phyloP scores from a whole-genome alignment of 257 asterid genomes.

The Fraxinus pennsylvanica region DNA sequence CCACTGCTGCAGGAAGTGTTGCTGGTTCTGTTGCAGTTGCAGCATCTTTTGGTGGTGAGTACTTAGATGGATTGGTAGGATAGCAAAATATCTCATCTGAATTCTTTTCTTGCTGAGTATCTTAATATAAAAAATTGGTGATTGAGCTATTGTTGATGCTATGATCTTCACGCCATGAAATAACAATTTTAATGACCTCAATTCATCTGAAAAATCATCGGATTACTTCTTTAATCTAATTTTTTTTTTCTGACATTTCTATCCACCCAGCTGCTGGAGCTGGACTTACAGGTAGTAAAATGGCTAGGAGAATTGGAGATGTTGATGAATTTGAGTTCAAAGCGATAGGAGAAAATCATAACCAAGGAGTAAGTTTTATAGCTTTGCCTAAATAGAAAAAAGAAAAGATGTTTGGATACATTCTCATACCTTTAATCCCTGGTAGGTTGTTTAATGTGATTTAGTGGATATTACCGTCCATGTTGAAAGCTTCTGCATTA shows the following conservation, averaged over 20 bases:
- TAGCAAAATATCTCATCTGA: not conserved
- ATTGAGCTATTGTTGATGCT: constrained; percentile 5
- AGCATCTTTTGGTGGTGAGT: constrained; percentile 93
- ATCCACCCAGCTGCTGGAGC: constrained; percentile 90
- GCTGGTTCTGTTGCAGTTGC: constrained; percentile 99
- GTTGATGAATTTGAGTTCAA: constrained; percentile 96
- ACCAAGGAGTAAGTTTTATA: constrained; percentile 77
- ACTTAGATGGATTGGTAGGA: constrained; percentile 12
- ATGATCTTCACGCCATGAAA: constrained; percentile 16
- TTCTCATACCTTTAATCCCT: constrained; percentile 4
- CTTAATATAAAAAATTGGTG: not conserved
- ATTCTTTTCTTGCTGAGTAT: not conserved
- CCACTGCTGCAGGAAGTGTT: constrained; percentile 94
- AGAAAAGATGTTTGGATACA: constrained; percentile 1
- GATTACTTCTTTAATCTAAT: not conserved
- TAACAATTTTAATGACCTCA: not conserved
- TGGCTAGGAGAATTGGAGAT: constrained; percentile 93
- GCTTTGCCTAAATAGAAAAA: constrained; percentile 7
- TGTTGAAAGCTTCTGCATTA: not conserved
- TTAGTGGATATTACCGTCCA: constrained; percentile 11
- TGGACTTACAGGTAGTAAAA: constrained; percentile 92
- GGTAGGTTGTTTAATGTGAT: constrained; percentile 24
- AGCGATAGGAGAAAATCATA: constrained; percentile 82
- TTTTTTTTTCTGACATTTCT: constrained; percentile 18
- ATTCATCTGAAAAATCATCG: not conserved